Evolutionary conservation across 1,284 basidiomycete species (phyloP).

Genomic region (Calocybe gambosa): DNA sequence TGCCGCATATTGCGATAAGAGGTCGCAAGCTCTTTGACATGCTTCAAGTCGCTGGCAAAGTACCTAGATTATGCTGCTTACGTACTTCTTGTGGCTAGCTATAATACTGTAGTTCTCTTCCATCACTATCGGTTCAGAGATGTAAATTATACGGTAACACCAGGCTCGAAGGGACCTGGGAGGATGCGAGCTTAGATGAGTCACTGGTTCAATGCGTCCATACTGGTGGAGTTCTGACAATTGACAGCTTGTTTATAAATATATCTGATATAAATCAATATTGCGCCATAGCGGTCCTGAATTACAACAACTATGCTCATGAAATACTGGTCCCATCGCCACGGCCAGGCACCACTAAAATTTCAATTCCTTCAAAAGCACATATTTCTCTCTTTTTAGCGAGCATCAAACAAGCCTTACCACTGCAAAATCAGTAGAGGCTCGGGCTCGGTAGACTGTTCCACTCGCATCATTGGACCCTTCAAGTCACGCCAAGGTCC

Average conservation of each 20-base stretch:
- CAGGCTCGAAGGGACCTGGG: no score
- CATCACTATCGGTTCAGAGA: no score
- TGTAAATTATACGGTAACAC: no score
- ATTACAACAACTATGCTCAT: slow-evolving; percentile 34
- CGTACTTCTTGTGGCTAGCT: no score
- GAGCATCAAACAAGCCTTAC: not conserved
- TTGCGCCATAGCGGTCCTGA: slow-evolving; percentile 32
- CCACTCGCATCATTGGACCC: not conserved
- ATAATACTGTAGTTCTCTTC: no score
- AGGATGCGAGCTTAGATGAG: no score
- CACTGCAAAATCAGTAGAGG: not conserved
- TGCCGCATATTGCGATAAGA: slow-evolving; percentile 84
- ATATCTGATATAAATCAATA: no score
- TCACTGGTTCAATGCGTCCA: no score
- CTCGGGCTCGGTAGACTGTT: not conserved
- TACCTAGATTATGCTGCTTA: no score
- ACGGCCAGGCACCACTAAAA: not conserved
- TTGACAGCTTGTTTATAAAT: no score
- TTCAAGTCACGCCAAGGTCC: not conserved
- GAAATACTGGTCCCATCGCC: not conserved
- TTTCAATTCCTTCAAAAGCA: not conserved
- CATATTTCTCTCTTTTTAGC: not conserved
- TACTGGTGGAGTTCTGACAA: no score
- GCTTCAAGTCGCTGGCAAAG: no score
- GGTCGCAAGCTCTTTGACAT: slow-evolving; percentile 35